Evolutionary conservation across 305 asterid species (phyloP), one percentile per base, ranked within the genome.

Genomic region (Solanum chacoense): DNA sequence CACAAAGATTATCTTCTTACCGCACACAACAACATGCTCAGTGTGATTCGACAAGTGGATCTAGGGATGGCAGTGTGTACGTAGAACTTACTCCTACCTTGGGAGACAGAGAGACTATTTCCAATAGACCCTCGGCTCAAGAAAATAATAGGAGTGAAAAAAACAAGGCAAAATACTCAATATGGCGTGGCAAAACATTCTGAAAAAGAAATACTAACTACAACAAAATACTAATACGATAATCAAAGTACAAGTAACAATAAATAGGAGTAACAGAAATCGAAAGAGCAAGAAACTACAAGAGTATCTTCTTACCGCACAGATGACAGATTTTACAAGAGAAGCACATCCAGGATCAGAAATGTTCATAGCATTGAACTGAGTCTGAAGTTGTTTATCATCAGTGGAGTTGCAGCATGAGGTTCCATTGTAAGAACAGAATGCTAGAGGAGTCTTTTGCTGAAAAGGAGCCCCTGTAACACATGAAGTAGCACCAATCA

Each of bases 291-390:
- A 14, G 37, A 69, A 69, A 31, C 78, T 72, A 29, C 3, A n/a
- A 5, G 69, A 67, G 8, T 28, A 38, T 7, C 74, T 88, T 76
- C 95, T 90, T 94, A 96, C 99, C 84, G 99, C 90, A 28, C 99
- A 95, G 88, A 95, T 90, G 80, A 95, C 86, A 29, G 98, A 94
- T 92, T 95, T 94, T 85, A 95, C 88, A 85, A 95, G 87, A 87
- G 99, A 91, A 92, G 98, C 95, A 88, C 99, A 96, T 50, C 29
- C 89, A 50, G 95, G 55, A 89, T 95, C 94, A 40, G 99, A 94
- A 88, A 96, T 87, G 29, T 94, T 96, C 95, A 95, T 92, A 2
- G 93, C 92, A 79, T 85, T 84, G 79, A 94, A 94, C 29, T 93
- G 95, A 37, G 91, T 91, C 93, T 89, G 91, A 89, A 96, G 71